A percentile compares a stretch with the other conserved stretches of the same genome.
These are phyloP conservation scores for Exophiala spinifera DNA, from an alignment of 2,329 filamentous ascomycete species.

Conservation along the genomic window DNA sequence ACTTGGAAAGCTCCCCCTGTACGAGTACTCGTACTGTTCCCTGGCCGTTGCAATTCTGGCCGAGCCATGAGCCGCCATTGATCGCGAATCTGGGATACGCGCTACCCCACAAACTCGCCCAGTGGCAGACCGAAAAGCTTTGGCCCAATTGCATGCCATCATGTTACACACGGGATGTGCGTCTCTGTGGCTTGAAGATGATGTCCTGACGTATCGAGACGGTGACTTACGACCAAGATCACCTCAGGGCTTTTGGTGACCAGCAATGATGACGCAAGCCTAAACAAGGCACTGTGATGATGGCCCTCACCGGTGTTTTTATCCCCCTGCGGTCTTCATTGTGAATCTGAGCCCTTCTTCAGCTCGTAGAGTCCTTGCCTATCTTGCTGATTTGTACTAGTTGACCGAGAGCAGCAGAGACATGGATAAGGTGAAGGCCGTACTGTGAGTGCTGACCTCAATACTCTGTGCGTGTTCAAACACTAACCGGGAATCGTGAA, in stretches of 20 bases:
- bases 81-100: not conserved
- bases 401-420: constrained; percentile 6
- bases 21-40: not conserved
- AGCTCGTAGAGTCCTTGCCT: not conserved
- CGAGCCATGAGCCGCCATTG: not conserved
- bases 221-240: not conserved
- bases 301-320: constrained; percentile 1
- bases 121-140: not conserved
- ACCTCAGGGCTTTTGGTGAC: not conserved
- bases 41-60: not conserved
- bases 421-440: not conserved
- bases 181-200: not conserved
- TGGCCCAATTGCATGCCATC: not conserved
- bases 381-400: not conserved
- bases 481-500: not conserved
- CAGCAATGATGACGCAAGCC: constrained; percentile 1
- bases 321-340: not conserved
- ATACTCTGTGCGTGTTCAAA: not conserved
- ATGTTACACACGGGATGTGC: not conserved
- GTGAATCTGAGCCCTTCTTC: not conserved
- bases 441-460: not conserved
- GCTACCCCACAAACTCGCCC: not conserved
- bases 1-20: not conserved
- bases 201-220: not conserved
- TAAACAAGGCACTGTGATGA: not conserved